phyloP scores from a whole-genome alignment of 1,284 basidiomycete genomes.

The Apiotrichum mycotoxinovorans region DNA sequence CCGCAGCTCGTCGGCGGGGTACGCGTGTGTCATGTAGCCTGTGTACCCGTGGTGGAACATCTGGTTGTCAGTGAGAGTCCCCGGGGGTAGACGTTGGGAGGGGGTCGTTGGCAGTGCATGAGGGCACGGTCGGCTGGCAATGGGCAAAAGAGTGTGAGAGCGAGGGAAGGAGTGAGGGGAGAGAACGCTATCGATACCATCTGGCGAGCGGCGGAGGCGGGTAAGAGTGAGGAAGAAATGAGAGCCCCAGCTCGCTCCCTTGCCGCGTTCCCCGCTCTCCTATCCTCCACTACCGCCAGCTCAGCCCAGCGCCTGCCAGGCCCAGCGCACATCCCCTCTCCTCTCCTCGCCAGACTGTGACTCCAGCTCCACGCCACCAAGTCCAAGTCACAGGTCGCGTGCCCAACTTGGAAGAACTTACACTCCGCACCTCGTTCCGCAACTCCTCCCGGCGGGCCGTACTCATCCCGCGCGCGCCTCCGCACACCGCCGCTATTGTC shows the following conservation, averaged over 20 bases:
- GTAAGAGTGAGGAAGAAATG: no score
- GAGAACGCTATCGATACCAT: no score
- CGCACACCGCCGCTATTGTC: not conserved
- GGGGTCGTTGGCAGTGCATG: no score
- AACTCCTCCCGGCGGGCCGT: slow-evolving; percentile 7
- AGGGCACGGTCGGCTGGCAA: not conserved
- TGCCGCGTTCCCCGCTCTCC: no score
- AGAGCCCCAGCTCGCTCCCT: no score
- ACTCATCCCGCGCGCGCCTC: slow-evolving; percentile 6
- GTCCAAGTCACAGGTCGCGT: not conserved
- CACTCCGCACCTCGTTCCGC: slow-evolving; percentile 15
- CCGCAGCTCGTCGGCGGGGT: slow-evolving; percentile 62
- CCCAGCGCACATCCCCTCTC: no score
- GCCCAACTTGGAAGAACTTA: slow-evolving; percentile 7
- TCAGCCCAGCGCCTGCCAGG: no score
- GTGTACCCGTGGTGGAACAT: slow-evolving; percentile 47
- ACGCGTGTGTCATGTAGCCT: slow-evolving; percentile 48
- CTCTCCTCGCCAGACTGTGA: not conserved
- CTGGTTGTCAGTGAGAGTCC: slow-evolving; percentile 18
- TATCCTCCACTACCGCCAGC: no score
- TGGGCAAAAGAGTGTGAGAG: not conserved
- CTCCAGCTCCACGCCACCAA: no score
- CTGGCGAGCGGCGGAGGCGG: no score
- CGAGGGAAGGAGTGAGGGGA: no score
- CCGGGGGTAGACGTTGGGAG: not conserved